Evolutionary conservation across 1,139 yeast species (phyloP).

Genomic region (Pichia cactophila): DNA sequence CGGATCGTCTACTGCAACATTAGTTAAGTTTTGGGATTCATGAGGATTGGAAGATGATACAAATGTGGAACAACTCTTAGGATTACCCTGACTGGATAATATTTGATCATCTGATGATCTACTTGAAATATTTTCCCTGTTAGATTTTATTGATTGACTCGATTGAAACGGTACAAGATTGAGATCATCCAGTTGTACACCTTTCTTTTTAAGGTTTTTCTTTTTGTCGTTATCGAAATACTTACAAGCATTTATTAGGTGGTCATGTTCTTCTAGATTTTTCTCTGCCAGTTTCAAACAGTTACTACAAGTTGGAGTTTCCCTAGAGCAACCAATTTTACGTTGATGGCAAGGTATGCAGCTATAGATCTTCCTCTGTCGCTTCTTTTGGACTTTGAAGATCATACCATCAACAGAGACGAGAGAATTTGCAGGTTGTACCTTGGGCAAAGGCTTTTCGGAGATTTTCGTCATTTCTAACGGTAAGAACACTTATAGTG

Average conservation of each 20-base stretch:
- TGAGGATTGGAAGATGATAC: too few species aligned
- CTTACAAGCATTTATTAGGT: slow-evolving; percentile 32
- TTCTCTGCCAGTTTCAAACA: slow-evolving; percentile 30
- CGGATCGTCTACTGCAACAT: too few species aligned
- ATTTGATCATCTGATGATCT: not conserved
- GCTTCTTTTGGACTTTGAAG: slow-evolving; percentile 50
- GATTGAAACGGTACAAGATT: not conserved
- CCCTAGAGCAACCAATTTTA: slow-evolving; percentile 52
- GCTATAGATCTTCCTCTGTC: slow-evolving; percentile 49
- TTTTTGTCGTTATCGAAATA: slow-evolving; percentile 49
- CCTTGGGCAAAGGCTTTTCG: slow-evolving; percentile 16
- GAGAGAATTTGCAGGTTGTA: slow-evolving; percentile 27
- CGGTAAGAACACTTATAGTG: too few species aligned
- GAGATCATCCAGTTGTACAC: slow-evolving; percentile 7
- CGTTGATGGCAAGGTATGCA: slow-evolving; percentile 58
- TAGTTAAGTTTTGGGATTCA: too few species aligned
- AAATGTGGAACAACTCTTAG: too few species aligned
- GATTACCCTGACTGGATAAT: too few species aligned
- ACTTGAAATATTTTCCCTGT: too few species aligned
- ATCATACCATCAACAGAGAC: slow-evolving; percentile 37
- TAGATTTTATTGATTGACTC: too few species aligned
- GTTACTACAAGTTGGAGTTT: slow-evolving; percentile 36
- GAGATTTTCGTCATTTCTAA: not conserved
- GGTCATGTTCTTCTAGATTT: slow-evolving; percentile 12
- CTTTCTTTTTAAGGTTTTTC: slow-evolving; percentile 30